These are phyloP conservation scores for Dactylellina cionopaga DNA, from an alignment of 2,329 filamentous ascomycete species.

Conservation along the genomic window DNA sequence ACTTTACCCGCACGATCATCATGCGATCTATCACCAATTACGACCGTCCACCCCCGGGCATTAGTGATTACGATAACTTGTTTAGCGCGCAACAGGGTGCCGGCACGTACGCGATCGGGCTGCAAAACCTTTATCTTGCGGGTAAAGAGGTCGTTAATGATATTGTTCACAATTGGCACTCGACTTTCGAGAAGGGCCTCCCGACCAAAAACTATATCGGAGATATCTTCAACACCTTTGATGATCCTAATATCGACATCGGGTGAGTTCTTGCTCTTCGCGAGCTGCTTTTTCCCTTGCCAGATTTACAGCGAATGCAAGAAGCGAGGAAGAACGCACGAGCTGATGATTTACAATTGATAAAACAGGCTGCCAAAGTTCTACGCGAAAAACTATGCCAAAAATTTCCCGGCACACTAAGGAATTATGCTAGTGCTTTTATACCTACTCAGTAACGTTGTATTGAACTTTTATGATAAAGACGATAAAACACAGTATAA, in stretches of 20 bases:
- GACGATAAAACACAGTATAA: too few species aligned
- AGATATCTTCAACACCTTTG: conserved; percentile 68
- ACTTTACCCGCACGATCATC: conserved; percentile 74
- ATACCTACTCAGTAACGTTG: too few species aligned
- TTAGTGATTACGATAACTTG: conserved; percentile 70
- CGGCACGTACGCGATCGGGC: conserved; percentile 63
- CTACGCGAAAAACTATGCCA: too few species aligned
- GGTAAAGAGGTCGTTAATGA: conserved; percentile 73
- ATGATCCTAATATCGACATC: conserved; percentile 1
- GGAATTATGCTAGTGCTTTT: too few species aligned
- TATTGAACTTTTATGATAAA: too few species aligned
- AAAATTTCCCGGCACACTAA: too few species aligned
- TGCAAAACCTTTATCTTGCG: conserved; percentile 74
- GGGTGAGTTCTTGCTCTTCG: background rate
- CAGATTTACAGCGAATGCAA: too few species aligned
- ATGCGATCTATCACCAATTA: conserved; percentile 75
- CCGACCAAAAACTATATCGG: conserved; percentile 73
- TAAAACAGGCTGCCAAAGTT: too few species aligned
- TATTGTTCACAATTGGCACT: conserved; percentile 71
- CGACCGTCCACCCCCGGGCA: conserved; percentile 72
- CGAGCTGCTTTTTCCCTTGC: too few species aligned
- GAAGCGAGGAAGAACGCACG: too few species aligned
- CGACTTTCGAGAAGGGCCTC: conserved; percentile 69
- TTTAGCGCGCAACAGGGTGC: conserved; percentile 71
- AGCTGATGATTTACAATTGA: too few species aligned